These are phyloP conservation scores for Botrytis fragariae DNA, from an alignment of 2,329 filamentous ascomycete genomes.

Conservation along the genomic window DNA sequence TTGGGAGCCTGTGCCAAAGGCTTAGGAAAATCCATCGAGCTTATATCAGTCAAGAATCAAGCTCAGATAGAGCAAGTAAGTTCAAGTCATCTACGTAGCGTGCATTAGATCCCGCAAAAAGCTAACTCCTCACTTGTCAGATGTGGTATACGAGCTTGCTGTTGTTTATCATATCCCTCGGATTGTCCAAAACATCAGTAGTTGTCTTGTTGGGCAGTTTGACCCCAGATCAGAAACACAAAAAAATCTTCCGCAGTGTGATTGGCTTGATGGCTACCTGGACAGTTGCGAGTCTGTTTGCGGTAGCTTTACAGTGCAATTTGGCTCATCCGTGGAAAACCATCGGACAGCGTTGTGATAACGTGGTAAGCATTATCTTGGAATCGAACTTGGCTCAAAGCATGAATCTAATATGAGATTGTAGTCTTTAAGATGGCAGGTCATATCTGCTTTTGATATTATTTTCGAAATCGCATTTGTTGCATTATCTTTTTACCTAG, in stretches of 20 bases:
- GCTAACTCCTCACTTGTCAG: constrained; percentile 28
- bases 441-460: constrained; percentile 43
- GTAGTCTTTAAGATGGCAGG: constrained; percentile 42
- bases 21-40: constrained; percentile 25
- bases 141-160: constrained; percentile 42
- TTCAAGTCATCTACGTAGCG: background rate
- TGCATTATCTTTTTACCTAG: constrained; percentile 41
- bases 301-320: constrained; percentile 44
- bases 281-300: constrained; percentile 43
- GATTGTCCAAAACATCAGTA: constrained; percentile 45
- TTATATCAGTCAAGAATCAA: constrained; percentile 18
- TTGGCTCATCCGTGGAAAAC: constrained; percentile 41
- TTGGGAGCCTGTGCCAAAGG: constrained; percentile 22
- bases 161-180: constrained; percentile 43
- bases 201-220: constrained; percentile 46
- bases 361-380: constrained; percentile 8
- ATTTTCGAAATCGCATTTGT: constrained; percentile 43
- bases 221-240: constrained; percentile 45
- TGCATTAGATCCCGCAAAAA: background rate
- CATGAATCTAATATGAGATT: background rate
- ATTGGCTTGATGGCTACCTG: constrained; percentile 37
- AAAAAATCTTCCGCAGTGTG: constrained; percentile 36
- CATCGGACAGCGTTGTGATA: constrained; percentile 35
- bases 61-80: constrained; percentile 23
- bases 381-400: background rate